Conservation (phyloP, 805 yeast genomes). For the Hanseniaspora meyeri region DNA sequence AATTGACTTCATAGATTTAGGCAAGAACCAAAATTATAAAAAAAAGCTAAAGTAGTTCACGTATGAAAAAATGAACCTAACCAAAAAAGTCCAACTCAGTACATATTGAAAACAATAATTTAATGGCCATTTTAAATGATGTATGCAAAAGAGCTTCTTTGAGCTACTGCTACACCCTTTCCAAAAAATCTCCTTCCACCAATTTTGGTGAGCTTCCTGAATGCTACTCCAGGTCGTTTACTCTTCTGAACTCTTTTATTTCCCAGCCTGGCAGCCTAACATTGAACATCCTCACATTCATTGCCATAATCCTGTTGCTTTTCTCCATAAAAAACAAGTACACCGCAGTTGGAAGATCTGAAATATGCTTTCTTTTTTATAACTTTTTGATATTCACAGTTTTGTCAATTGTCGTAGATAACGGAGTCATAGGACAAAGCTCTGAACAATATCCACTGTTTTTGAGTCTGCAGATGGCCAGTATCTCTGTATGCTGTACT, state of each 20-base stretch:
- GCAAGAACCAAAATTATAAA: too few relatives aligned
- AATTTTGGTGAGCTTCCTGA: neutral
- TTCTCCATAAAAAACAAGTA: slow-evolving; percentile 71
- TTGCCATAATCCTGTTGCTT: slow-evolving; percentile 35
- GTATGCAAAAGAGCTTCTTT: slow-evolving; percentile 1
- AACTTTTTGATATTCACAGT: slow-evolving; percentile 45
- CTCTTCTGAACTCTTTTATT: neutral
- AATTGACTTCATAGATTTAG: too few relatives aligned
- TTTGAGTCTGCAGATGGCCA: slow-evolving; percentile 68
- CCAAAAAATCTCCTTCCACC: neutral
- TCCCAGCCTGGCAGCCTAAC: neutral
- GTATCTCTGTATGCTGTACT: slow-evolving; percentile 60
- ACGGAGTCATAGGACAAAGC: slow-evolving; percentile 87
- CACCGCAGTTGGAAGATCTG: slow-evolving; percentile 88
- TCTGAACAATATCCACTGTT: slow-evolving; percentile 64
- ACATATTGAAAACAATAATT: neutral
- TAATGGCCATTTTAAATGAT: neutral
- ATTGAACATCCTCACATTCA: neutral
- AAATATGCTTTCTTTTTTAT: slow-evolving; percentile 65
- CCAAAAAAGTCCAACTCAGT: too few relatives aligned
- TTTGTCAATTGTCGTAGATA: slow-evolving; percentile 65
- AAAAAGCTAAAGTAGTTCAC: too few relatives aligned
- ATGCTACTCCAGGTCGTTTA: slow-evolving; percentile 6
- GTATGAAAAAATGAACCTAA: too few relatives aligned
- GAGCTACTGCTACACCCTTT: slow-evolving; percentile 3